These are phyloP conservation scores for Aspergillus leporis DNA, from an alignment of 495 filamentous ascomycete species.

Conservation along the genomic window DNA sequence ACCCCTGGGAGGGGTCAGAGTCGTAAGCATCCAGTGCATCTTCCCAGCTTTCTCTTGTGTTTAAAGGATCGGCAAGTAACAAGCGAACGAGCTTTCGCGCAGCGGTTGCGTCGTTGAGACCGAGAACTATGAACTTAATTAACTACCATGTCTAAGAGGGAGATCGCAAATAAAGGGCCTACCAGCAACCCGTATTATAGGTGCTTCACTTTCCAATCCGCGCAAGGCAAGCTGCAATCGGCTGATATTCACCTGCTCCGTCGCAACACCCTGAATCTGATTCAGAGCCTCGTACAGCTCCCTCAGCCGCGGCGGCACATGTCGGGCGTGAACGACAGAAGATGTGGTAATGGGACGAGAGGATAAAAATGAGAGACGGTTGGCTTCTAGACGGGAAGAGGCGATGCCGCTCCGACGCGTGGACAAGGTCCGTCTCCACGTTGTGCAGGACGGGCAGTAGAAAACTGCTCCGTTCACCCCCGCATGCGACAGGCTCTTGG, in stretches of 20 bases:
- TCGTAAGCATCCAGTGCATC: conserved; percentile 54
- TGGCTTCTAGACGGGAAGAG: conserved; percentile 3
- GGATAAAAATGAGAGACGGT: neutral
- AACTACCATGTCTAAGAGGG: neutral
- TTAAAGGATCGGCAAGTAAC: conserved; percentile 77
- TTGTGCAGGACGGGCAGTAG: conserved; percentile 43
- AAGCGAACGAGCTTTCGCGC: conserved; percentile 65
- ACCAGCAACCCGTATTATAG: conserved; percentile 73
- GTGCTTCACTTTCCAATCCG: conserved; percentile 65
- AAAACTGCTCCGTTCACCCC: conserved; percentile 26
- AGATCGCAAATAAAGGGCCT: conserved; percentile 16
- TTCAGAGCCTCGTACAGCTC: conserved; percentile 63
- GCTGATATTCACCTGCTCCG: conserved; percentile 69
- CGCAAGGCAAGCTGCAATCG: conserved; percentile 78
- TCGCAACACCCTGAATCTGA: conserved; percentile 60
- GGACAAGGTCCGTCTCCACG: conserved; percentile 34
- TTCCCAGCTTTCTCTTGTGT: conserved; percentile 67
- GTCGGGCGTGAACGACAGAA: conserved; percentile 29
- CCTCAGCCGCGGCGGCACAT: conserved; percentile 38
- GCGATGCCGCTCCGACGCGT: conserved; percentile 29
- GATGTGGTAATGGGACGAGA: conserved; percentile 22
- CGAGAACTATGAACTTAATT: conserved; percentile 45
- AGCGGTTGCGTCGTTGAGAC: conserved; percentile 44
- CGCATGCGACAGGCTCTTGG: conserved; percentile 36
- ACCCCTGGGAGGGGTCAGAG: conserved; percentile 44